Evolutionary conservation across 441 rosid species (phyloP).

Genomic region (Bruguiera hainesii): DNA sequence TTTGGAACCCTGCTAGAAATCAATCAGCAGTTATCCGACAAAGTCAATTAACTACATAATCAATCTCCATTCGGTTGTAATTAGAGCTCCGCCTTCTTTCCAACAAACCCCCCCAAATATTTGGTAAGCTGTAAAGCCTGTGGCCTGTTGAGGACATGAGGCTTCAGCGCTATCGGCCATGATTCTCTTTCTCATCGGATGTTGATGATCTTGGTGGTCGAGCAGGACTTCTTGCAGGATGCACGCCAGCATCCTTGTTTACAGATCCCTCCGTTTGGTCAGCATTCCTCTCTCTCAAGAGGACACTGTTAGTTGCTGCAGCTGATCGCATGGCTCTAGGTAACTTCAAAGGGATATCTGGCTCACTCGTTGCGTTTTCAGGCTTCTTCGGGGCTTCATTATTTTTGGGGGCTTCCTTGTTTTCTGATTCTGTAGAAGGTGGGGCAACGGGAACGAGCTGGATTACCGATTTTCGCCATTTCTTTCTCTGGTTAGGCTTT

Average conservation of each 20-base stretch:
- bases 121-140: background rate
- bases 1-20: too few relatives aligned
- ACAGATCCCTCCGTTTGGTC: conserved; percentile 41
- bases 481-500: conserved; percentile 70
- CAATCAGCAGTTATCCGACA: too few relatives aligned
- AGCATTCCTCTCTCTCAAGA: conserved; percentile 82
- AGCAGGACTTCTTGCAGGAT: conserved; percentile 40
- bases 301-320: conserved; percentile 51
- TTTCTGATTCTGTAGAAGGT: conserved; percentile 20
- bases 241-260: conserved; percentile 36
- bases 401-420: conserved; percentile 23
- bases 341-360: conserved; percentile 54
- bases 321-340: conserved; percentile 79
- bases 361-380: conserved; percentile 21
- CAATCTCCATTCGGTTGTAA: too few relatives aligned
- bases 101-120: too few relatives aligned
- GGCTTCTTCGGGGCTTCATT: conserved; percentile 25
- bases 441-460: conserved; percentile 76
- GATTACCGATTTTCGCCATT: conserved; percentile 64
- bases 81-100: too few relatives aligned
- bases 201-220: conserved; percentile 36
- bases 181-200: conserved; percentile 81
- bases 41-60: too few relatives aligned
- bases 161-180: conserved; percentile 29
- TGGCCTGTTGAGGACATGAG: background rate